phyloP scores from a whole-genome alignment of 1,284 basidiomycete genomes.

The Cutaneotrichosporon sp. region DNA sequence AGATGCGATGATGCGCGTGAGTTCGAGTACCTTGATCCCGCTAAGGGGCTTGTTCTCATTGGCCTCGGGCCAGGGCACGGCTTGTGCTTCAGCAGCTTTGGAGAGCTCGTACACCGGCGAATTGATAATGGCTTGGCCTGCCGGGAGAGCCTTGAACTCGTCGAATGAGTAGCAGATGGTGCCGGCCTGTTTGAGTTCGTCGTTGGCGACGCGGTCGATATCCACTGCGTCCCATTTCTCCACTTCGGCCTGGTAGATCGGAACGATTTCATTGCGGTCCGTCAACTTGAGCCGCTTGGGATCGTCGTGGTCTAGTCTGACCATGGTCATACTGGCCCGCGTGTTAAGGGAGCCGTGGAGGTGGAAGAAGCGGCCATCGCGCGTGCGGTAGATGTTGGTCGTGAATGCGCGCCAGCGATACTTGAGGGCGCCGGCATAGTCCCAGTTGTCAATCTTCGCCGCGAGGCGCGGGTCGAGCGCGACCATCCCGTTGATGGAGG shows the following conservation, averaged over 20 bases:
- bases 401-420: slow-evolving; percentile 13
- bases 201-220: slow-evolving; percentile 20
- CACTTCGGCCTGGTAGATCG: slow-evolving; percentile 15
- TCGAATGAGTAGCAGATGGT: slow-evolving; percentile 18
- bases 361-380: slow-evolving; percentile 19
- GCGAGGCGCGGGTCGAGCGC: background rate
- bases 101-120: slow-evolving; percentile 21
- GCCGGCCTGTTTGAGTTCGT: slow-evolving; percentile 18
- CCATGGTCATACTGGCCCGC: slow-evolving; percentile 7
- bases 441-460: background rate
- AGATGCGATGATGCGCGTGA: slow-evolving; percentile 20
- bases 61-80: slow-evolving; percentile 12
- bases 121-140: slow-evolving; percentile 17
- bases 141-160: slow-evolving; percentile 17
- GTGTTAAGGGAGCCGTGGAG: slow-evolving; percentile 17
- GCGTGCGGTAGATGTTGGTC: slow-evolving; percentile 17
- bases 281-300: background rate
- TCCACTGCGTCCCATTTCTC: slow-evolving; percentile 13
- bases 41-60: slow-evolving; percentile 8
- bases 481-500: slow-evolving; percentile 9
- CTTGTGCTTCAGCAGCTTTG: background rate
- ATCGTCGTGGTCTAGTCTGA: slow-evolving; percentile 10
- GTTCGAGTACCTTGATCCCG: slow-evolving; percentile 24
- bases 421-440: slow-evolving; percentile 8
- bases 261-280: slow-evolving; percentile 5